Base-by-base conservation (phyloP, 176 grass and related monocot species). In the Bromus sterilis region DNA sequence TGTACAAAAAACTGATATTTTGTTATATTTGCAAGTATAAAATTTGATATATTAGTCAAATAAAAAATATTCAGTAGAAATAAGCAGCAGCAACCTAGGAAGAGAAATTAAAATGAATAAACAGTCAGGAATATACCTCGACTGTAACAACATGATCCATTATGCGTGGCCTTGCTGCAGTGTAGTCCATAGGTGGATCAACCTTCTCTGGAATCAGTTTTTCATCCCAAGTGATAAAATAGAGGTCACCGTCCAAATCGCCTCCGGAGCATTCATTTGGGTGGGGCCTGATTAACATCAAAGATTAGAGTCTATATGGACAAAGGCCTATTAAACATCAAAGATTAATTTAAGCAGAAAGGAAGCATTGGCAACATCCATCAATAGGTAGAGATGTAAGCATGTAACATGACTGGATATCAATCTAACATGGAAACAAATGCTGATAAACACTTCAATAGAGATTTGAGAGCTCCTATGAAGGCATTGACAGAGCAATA, bases 221-320 rank as follows among this genome's bases (percentile, higher is more conserved):
- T 59, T 93, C 82, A 84, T 98, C 89, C 96, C 96, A 95, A 57
- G 91, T 89, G 82, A 98, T 75, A 84, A 95, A 98, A 86, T 91
- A 98, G 67, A 95, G 82, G 58, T 98, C 96, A 11, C 96, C 96
- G 75, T 98, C 93, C 79, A 98, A 84, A 93, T 98, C 96, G 15
- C 93, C 96, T 31, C 96, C 96, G 1, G 96, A 98, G 75, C 96
- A 98, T 83, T 98, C 96, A 69, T 93, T 95, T 39, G 96, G 96
- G 90, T 98, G 93, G 61, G 96, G 96, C 82, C 96, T 98, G 75
- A 81, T 71, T 24, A 64, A 74, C 74, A 59, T 70, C 56, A 20
- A 77, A 70, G 34, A 84, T 32, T 72, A 51, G 58, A 76, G 30
- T 82, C 42, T 71, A 71, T 44, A 28, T 71, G 68, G 7, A 44